Evolutionary conservation across 2,329 filamentous ascomycete genomes (phyloP), one percentile per base, ranked within the genome.

Genomic region (Passalora sequoiae): DNA sequence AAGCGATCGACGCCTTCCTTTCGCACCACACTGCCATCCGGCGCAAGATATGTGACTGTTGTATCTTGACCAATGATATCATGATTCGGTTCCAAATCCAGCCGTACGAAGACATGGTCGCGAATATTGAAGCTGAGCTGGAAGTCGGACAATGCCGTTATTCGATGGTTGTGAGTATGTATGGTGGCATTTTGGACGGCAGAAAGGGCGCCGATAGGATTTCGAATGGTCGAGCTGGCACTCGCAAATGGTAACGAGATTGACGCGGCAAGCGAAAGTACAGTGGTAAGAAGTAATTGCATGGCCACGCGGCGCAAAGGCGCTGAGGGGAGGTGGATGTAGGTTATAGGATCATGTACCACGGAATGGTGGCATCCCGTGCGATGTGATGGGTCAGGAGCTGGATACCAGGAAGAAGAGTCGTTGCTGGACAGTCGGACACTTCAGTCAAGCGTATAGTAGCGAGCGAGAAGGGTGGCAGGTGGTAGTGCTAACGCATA

Each of bases 61-160:
- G 89, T 84, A 56, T 84, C 81, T 12, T 88, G 77, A 42, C 83
- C 78, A 33, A 98, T 73, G 46, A 97, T 81, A 66, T 97, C 87
- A 69, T 94, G 80, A 63, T 97, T 97, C 3, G 92, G 92, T 62
- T 92, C 82, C 37, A 98, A 76, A 43, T 78, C 76, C 40, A 98
- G 76, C 53, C 88, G 86, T 58, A 97, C 73, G 54, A 80, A 77
- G 51, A 89, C 77, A 47, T 76, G 70, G 40, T 77, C 74, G 47
- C 78, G 71, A 25, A 95, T 70, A 44, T 79, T 73, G 64, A 98
- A 96, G 21, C 79, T 82, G 49, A 98, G 71, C 58, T 95, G 86
- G 65, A 98, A 98, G 16, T 80, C 72, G 10, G 89, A 91, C 44
- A 85, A 72, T 37, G 89, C 82, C 61, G 92, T 83, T 35, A 95